A percentile compares a stretch with the other conserved stretches of the same genome.
Evolutionary conservation across 2,329 filamentous ascomycete species (phyloP).

Genomic region (Fusarium sambucinum): DNA sequence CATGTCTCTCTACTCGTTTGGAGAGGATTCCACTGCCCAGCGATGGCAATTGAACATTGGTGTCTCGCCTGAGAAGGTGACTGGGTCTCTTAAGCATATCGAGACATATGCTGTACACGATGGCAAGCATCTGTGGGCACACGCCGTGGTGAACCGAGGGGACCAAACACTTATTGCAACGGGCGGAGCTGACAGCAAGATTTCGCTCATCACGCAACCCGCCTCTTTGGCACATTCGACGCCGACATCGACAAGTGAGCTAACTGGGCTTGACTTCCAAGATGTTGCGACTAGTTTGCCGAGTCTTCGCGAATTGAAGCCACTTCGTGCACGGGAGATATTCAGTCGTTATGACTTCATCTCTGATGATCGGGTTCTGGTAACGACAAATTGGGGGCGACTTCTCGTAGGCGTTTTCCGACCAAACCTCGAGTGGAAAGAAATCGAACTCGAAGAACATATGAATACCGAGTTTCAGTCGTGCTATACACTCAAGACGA

Average conservation of each 20-base stretch:
- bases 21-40: slow-evolving; percentile 84
- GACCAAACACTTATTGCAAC: slow-evolving; percentile 67
- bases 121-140: slow-evolving; percentile 93
- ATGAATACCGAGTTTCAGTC: slow-evolving; percentile 56
- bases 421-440: slow-evolving; percentile 56
- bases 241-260: not conserved
- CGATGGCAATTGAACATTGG: slow-evolving; percentile 72
- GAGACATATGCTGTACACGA: slow-evolving; percentile 74
- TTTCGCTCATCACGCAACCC: slow-evolving; percentile 60
- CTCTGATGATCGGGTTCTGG: slow-evolving; percentile 63
- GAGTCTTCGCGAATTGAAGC: slow-evolving; percentile 7
- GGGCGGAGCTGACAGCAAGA: slow-evolving; percentile 86
- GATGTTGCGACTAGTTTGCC: slow-evolving; percentile 49
- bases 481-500: slow-evolving; percentile 62
- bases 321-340: slow-evolving; percentile 55
- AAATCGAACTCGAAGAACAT: slow-evolving; percentile 53
- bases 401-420: slow-evolving; percentile 62
- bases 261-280: slow-evolving; percentile 49
- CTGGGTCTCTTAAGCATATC: slow-evolving; percentile 61
- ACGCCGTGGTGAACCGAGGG: slow-evolving; percentile 57
- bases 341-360: slow-evolving; percentile 75
- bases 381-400: slow-evolving; percentile 71
- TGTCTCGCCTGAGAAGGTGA: slow-evolving; percentile 2
- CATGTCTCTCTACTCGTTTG: slow-evolving; percentile 77
- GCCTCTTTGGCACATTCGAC: not conserved